These are phyloP conservation scores for Phytopythium mirpurense DNA, from an alignment of 352 stramenopile genomes.

Conservation along the genomic window DNA sequence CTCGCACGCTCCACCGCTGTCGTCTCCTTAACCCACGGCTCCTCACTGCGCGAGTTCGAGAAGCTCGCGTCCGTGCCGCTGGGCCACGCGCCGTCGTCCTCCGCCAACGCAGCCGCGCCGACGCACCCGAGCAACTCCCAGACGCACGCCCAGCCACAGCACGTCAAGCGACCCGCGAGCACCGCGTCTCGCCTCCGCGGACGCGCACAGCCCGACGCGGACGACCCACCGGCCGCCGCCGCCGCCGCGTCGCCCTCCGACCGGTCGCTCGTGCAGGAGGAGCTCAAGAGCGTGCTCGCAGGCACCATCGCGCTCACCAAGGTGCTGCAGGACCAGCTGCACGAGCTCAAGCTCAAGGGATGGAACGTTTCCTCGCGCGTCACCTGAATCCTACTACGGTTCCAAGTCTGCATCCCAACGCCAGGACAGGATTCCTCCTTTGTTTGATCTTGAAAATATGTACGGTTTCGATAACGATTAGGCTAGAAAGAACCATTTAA, in stretches of 20 bases:
- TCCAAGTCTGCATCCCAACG: no score
- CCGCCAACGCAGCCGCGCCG: neutral
- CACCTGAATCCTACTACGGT: no score
- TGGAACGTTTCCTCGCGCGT: constrained; percentile 54
- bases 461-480: no score
- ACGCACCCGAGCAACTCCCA: neutral
- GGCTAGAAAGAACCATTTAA: no score
- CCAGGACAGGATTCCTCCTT: no score
- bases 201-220: neutral
- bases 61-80: constrained; percentile 55
- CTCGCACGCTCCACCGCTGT: constrained; percentile 6
- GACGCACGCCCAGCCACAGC: neutral
- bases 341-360: constrained; percentile 76
- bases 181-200: neutral
- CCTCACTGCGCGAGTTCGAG: constrained; percentile 68
- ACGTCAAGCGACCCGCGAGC: neutral
- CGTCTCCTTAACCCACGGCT: constrained; percentile 35
- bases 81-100: constrained; percentile 25
- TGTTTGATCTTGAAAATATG: no score
- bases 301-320: constrained; percentile 68
- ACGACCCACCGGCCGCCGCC: constrained; percentile 8
- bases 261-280: constrained; percentile 58
- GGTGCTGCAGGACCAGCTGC: constrained; percentile 64
- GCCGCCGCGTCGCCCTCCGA: constrained; percentile 31
- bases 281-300: constrained; percentile 57